Conservation (phyloP, 192 early-diverging fungal genomes). For the Powellomyces hirtus region DNA sequence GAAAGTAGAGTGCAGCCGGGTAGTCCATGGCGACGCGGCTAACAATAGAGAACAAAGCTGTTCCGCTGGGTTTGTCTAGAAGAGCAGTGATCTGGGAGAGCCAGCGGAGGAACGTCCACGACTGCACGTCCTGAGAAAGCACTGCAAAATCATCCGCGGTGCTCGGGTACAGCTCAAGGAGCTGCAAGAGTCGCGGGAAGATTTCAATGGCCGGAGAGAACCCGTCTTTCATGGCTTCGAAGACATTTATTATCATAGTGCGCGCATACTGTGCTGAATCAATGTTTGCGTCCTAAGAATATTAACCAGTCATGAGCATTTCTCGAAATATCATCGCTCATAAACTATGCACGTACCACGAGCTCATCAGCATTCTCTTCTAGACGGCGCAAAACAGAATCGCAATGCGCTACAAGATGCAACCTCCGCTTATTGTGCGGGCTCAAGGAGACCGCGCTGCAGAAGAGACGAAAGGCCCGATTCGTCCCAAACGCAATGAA, state of each 20-base stretch:
- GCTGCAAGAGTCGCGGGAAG: constrained; percentile 69
- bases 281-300: neutral
- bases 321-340: neutral
- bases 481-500: neutral
- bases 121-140: constrained; percentile 21
- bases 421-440: neutral
- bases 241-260: constrained; percentile 24
- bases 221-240: constrained; percentile 56
- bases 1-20: constrained; percentile 66
- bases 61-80: constrained; percentile 50
- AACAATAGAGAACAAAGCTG: constrained; percentile 1
- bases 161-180: constrained; percentile 55
- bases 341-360: neutral
- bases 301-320: neutral
- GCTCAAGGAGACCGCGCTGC: neutral
- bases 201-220: constrained; percentile 55
- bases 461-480: neutral
- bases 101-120: constrained; percentile 76
- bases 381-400: constrained; percentile 41
- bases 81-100: constrained; percentile 72
- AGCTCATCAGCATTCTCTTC: constrained; percentile 14
- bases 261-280: constrained; percentile 5
- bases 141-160: constrained; percentile 26
- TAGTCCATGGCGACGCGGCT: constrained; percentile 58
- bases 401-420: constrained; percentile 38